These are phyloP conservation scores for Globisporangium barbulae DNA, from an alignment of 352 stramenopile species.

Conservation along the genomic window DNA sequence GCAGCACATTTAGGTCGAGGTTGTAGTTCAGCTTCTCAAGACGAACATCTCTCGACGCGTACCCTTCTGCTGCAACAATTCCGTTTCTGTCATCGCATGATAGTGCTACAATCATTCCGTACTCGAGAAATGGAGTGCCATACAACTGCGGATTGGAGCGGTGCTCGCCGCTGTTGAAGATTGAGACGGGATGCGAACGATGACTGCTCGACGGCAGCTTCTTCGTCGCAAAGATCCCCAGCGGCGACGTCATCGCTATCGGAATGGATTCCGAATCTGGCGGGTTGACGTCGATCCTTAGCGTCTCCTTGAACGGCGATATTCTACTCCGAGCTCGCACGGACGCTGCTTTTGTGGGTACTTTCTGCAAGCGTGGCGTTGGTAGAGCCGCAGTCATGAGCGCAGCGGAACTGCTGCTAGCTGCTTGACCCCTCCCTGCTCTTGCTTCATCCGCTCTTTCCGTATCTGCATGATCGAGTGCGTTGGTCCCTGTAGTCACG, in stretches of 20 bases:
- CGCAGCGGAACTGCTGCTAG: neutral
- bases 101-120: conserved; percentile 64
- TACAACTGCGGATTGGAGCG: conserved; percentile 18
- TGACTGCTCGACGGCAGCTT: conserved; percentile 30
- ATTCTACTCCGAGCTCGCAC: conserved; percentile 11
- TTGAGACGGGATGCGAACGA: conserved; percentile 31
- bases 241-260: conserved; percentile 33
- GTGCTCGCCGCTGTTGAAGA: conserved; percentile 30
- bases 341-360: conserved; percentile 8
- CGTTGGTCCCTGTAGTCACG: neutral
- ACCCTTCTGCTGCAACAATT: conserved; percentile 53
- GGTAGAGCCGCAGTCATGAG: conserved; percentile 5
- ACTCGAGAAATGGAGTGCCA: conserved; percentile 59
- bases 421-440: neutral
- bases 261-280: conserved; percentile 13
- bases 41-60: conserved; percentile 49
- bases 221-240: conserved; percentile 45
- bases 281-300: conserved; percentile 49
- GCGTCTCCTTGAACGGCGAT: conserved; percentile 21
- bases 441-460: neutral
- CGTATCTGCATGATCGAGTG: neutral
- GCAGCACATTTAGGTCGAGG: conserved; percentile 12
- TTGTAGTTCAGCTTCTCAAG: conserved; percentile 49
- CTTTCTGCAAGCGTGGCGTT: conserved; percentile 2
- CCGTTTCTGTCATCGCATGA: conserved; percentile 56